These are phyloP conservation scores for Obelidium mucronatum DNA, from an alignment of 192 early-diverging fungal species.

Conservation along the genomic window DNA sequence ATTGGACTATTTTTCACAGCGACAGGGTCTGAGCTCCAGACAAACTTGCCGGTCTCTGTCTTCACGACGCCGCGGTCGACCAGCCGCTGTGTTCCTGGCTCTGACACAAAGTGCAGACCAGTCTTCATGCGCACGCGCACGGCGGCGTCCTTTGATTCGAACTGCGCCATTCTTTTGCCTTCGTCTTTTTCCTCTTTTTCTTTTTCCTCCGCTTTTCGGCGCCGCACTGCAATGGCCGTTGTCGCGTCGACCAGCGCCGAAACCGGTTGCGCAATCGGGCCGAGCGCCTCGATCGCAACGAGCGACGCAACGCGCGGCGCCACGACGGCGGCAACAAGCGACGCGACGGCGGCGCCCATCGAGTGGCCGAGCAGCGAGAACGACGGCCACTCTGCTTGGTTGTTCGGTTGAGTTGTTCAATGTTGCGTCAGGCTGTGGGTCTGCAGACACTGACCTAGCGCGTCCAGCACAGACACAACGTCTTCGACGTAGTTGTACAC, in stretches of 20 bases:
- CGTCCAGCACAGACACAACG: conserved; percentile 11
- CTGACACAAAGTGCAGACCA: conserved; percentile 32
- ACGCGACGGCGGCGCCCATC: conserved; percentile 37
- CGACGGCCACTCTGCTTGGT: conserved; percentile 14
- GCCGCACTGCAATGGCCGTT: not conserved
- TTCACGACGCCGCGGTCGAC: conserved; percentile 24
- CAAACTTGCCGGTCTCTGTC: conserved; percentile 7
- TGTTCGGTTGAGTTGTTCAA: not conserved
- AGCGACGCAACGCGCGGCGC: conserved; percentile 5
- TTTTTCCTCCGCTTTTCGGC: not conserved
- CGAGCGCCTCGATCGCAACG: conserved; percentile 31
- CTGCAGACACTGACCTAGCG: too few relatives aligned
- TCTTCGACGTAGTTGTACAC: conserved; percentile 36
- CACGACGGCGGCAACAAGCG: conserved; percentile 17
- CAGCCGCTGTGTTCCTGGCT: conserved; percentile 11
- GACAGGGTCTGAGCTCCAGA: conserved; percentile 17
- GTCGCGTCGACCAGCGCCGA: not conserved
- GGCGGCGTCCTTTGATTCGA: conserved; percentile 22
- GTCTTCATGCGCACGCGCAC: conserved; percentile 29
- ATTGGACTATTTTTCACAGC: conserved; percentile 6
- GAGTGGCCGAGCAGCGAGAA: conserved; percentile 36
- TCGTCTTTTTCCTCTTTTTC: not conserved
- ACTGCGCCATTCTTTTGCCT: too few relatives aligned
- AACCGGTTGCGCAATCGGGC: conserved; percentile 21
- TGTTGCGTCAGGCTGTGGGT: not conserved